Conservation (phyloP, 257 asterid species). For the Penstemon barbatus region DNA sequence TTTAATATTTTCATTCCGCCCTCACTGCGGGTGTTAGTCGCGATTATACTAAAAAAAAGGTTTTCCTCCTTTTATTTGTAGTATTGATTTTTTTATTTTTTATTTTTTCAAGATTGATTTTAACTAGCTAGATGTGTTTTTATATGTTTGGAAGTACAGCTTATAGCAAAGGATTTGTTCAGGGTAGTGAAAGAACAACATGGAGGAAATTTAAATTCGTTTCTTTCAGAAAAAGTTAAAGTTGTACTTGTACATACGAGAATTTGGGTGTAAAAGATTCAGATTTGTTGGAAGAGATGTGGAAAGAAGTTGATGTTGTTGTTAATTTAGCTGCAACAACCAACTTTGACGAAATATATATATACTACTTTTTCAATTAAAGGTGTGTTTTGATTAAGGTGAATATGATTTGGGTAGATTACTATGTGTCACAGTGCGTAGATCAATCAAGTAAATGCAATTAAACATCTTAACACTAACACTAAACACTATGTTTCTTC, state of each 20-base stretch:
- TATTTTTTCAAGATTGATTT: background rate
- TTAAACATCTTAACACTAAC: too few species aligned
- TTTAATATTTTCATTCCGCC: too few species aligned
- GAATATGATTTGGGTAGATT: too few species aligned
- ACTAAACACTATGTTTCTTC: too few species aligned
- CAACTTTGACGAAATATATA: slow-evolving; percentile 74
- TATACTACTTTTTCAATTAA: too few species aligned
- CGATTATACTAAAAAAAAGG: too few species aligned
- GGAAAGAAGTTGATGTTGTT: slow-evolving; percentile 63
- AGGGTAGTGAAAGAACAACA: slow-evolving; percentile 47
- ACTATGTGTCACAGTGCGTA: too few species aligned
- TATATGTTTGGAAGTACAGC: slow-evolving; percentile 25
- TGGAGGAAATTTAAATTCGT: slow-evolving; percentile 35
- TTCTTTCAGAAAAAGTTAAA: slow-evolving; percentile 39
- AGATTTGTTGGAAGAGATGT: slow-evolving; percentile 57
- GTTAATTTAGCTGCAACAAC: slow-evolving; percentile 90
- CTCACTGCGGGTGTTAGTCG: too few species aligned
- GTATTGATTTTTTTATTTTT: too few species aligned
- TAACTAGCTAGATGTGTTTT: background rate
- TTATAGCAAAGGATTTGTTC: slow-evolving; percentile 59
- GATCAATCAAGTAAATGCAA: too few species aligned
- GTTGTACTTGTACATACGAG: slow-evolving; percentile 44
- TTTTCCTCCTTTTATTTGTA: too few species aligned
- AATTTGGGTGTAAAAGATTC: slow-evolving; percentile 67
- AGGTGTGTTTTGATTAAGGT: too few species aligned